Base-by-base conservation (phyloP, 371 early-diverging fungal species). In the Saksenaea vasiformis region DNA sequence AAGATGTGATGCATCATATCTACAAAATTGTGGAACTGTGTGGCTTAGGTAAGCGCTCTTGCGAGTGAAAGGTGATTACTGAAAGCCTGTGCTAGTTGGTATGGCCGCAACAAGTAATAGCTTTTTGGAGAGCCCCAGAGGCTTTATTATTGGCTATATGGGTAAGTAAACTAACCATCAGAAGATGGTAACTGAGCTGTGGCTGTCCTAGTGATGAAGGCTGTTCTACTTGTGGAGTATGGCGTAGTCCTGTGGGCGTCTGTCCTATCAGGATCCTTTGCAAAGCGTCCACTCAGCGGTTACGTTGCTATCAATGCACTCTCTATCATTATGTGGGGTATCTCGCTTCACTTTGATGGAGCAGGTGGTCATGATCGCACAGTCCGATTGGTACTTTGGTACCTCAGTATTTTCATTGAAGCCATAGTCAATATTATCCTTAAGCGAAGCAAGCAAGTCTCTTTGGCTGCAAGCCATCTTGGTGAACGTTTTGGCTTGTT, bases 401-500 rank as follows among this genome's bases (percentile, higher is more conserved):
- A 77, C 24, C 9, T 68, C 0, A 79, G 82, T 31, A 86, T 86
- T 31, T 44, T 72, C 11, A 41, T 82, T 43, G 86, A 86, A 47
- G 65, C 80, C 4, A 17, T 70, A 0, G 81, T 79, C 15, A 72
- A 84, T 17, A 58, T 86, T 3, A 28, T 67, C 9, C 68, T 84
- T 56, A 79, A 81, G 38, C 65, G 74, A 37, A 71, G 78, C 41
- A 77, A 73, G 8, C 82, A 80, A 9, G 85, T 84, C 0, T 82
- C 86, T 1, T 71, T 86, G 57, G 82, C 80, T 8, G 86, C 84
- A 24, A 84, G 84, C 54, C 86, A 85, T 72, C 60, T 85, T 31
- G 84, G 78, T 11, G 86, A 85, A 27, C 75, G 86, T 0, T 84
- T 85, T 63, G 86, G 83, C 8, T 61, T 85, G 2, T 85, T 85